These are phyloP conservation scores for Phytophthora aleatoria DNA, from an alignment of 352 stramenopile species.

Conservation along the genomic window DNA sequence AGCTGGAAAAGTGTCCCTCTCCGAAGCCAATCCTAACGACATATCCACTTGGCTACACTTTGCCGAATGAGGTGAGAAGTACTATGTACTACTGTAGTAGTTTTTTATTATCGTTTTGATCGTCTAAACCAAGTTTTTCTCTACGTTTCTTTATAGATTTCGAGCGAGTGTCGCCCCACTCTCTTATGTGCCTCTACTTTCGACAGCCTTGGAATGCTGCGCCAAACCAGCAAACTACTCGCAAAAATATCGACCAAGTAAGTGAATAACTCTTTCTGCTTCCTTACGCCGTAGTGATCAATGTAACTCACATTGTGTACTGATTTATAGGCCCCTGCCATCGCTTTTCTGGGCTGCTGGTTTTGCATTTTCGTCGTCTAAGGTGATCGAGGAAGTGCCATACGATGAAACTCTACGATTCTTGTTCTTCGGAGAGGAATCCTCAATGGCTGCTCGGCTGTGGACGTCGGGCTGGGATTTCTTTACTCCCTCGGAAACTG, in stretches of 20 bases:
- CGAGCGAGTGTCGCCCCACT: slow-evolving; percentile 54
- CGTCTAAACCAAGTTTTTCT: slow-evolving; percentile 3
- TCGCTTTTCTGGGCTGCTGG: slow-evolving; percentile 80
- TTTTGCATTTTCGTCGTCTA: slow-evolving; percentile 64
- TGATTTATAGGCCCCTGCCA: slow-evolving; percentile 46
- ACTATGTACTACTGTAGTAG: background rate
- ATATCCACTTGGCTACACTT: slow-evolving; percentile 92
- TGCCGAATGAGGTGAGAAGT: slow-evolving; percentile 63
- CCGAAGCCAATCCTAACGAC: slow-evolving; percentile 90
- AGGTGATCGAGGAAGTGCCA: slow-evolving; percentile 66
- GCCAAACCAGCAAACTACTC: slow-evolving; percentile 66
- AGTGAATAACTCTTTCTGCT: slow-evolving; percentile 12
- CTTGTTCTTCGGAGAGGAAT: slow-evolving; percentile 96
- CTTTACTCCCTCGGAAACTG: slow-evolving; percentile 76
- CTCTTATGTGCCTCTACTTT: slow-evolving; percentile 68
- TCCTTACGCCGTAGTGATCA: background rate
- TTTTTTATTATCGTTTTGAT: slow-evolving; percentile 3
- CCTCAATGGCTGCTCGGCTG: slow-evolving; percentile 89
- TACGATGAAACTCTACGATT: slow-evolving; percentile 89
- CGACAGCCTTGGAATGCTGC: slow-evolving; percentile 54
- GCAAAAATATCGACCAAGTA: slow-evolving; percentile 35
- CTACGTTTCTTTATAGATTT: slow-evolving; percentile 34
- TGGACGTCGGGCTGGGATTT: slow-evolving; percentile 93
- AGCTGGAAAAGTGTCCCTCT: slow-evolving; percentile 54
- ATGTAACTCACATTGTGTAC: background rate